phyloP scores from a whole-genome alignment of 1,284 basidiomycete genomes.

The Ceratobasidium sp. region DNA sequence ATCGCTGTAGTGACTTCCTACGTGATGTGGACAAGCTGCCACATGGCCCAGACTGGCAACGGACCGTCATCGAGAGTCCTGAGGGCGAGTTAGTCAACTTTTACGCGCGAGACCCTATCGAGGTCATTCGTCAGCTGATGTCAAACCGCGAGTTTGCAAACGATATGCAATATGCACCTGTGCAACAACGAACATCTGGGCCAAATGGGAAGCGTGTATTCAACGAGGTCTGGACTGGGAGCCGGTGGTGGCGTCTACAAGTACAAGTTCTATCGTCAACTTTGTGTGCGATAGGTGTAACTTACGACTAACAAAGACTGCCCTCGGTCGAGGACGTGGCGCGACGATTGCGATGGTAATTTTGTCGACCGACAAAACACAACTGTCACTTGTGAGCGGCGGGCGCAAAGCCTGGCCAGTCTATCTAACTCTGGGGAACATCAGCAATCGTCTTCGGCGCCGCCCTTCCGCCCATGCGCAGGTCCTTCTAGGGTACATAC shows the following conservation, averaged over 20 bases:
- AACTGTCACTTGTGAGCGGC: slow-evolving; percentile 24
- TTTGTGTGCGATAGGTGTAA: background rate
- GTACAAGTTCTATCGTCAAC: background rate
- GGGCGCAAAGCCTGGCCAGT: slow-evolving; percentile 37
- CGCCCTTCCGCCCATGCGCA: background rate
- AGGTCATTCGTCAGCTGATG: background rate
- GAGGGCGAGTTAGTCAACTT: background rate
- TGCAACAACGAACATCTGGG: background rate
- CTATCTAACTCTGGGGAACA: slow-evolving; percentile 20
- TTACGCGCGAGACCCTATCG: background rate
- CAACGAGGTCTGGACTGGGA: slow-evolving; percentile 25
- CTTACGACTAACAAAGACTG: background rate
- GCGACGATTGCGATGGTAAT: slow-evolving; percentile 32
- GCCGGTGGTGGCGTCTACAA: slow-evolving; percentile 36
- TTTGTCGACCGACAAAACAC: slow-evolving; percentile 29
- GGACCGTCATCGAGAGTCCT: background rate
- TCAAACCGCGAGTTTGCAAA: background rate
- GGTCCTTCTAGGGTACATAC: background rate
- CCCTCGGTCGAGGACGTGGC: background rate
- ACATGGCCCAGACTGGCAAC: slow-evolving; percentile 28
- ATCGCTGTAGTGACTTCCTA: slow-evolving; percentile 41
- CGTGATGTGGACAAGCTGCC: slow-evolving; percentile 44
- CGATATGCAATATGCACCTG: background rate
- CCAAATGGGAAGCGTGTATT: background rate
- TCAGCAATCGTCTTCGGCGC: background rate